phyloP scores from a whole-genome alignment of 257 asterid species.

The Nicotiana otophora region DNA sequence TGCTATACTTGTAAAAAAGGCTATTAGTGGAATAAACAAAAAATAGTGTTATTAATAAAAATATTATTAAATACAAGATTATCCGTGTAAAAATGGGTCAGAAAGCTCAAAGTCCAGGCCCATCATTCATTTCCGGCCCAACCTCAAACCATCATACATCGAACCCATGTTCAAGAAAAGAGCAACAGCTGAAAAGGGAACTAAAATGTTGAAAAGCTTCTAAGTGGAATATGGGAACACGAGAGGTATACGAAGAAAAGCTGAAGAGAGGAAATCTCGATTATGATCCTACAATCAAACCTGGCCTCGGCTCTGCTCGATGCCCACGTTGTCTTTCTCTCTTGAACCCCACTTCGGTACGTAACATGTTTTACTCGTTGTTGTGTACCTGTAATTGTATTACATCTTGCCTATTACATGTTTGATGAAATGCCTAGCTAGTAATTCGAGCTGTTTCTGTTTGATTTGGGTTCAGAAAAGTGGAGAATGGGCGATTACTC shows the following conservation, averaged over 20 bases:
- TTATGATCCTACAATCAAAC: conserved; percentile 69
- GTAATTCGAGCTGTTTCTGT: neutral
- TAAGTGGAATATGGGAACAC: conserved; percentile 49
- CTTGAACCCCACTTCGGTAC: conserved; percentile 37
- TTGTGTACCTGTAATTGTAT: neutral
- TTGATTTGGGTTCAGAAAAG: conserved; percentile 27
- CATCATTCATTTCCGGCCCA: neutral
- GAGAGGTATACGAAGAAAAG: conserved; percentile 79
- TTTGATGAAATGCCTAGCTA: conserved; percentile 19
- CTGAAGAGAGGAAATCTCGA: conserved; percentile 58
- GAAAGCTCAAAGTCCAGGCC: neutral
- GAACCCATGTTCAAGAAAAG: neutral
- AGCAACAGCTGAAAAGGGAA: neutral
- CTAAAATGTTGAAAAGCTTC: neutral
- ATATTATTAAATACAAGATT: too few relatives aligned
- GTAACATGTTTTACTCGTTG: neutral
- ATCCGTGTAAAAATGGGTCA: too few relatives aligned
- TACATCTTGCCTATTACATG: conserved; percentile 4
- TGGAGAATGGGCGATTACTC: conserved; percentile 56
- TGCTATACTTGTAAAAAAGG: too few relatives aligned
- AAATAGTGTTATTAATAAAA: too few relatives aligned
- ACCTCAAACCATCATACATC: neutral
- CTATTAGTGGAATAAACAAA: too few relatives aligned
- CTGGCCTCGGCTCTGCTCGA: conserved; percentile 76
- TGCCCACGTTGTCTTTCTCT: conserved; percentile 84